A percentile compares a stretch with the other conserved stretches of the same genome.
These are phyloP conservation scores for Cladobotryum protrusum DNA, from an alignment of 2,329 filamentous ascomycete genomes.

Conservation along the genomic window DNA sequence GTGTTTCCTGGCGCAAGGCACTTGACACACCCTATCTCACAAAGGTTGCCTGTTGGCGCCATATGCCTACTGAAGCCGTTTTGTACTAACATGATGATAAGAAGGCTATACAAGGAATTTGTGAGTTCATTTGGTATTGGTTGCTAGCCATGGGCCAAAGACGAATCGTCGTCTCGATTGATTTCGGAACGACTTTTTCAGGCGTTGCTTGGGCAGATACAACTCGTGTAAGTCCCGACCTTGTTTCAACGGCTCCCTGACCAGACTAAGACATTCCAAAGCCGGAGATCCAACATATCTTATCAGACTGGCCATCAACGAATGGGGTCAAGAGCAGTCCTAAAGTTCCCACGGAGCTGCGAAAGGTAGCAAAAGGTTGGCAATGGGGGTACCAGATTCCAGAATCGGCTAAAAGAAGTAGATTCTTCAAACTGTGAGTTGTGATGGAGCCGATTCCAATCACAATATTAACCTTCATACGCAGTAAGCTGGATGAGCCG, in stretches of 20 bases:
- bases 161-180: slow-evolving; percentile 47
- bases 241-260: slow-evolving; percentile 5
- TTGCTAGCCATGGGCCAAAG: slow-evolving; percentile 24
- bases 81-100: slow-evolving; percentile 3
- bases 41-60: background rate
- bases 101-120: too few relatives aligned
- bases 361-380: slow-evolving; percentile 33
- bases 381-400: slow-evolving; percentile 48
- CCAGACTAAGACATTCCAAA: slow-evolving; percentile 21
- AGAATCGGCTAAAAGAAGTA: slow-evolving; percentile 32
- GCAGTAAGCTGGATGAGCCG: slow-evolving; percentile 31
- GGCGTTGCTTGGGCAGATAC: slow-evolving; percentile 48
- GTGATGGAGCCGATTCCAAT: slow-evolving; percentile 14
- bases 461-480: slow-evolving; percentile 3
- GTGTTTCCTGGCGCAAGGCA: slow-evolving; percentile 4
- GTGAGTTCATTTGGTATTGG: background rate
- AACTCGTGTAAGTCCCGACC: slow-evolving; percentile 24
- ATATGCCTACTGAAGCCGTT: slow-evolving; percentile 1
- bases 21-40: slow-evolving; percentile 1
- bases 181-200: slow-evolving; percentile 53
- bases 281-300: slow-evolving; percentile 34
- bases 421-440: slow-evolving; percentile 43
- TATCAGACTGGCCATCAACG: slow-evolving; percentile 39
- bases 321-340: slow-evolving; percentile 27
- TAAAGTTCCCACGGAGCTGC: slow-evolving; percentile 45